phyloP scores from a whole-genome alignment of 108 stramenopile genomes.

The Skeletonema menzelii region DNA sequence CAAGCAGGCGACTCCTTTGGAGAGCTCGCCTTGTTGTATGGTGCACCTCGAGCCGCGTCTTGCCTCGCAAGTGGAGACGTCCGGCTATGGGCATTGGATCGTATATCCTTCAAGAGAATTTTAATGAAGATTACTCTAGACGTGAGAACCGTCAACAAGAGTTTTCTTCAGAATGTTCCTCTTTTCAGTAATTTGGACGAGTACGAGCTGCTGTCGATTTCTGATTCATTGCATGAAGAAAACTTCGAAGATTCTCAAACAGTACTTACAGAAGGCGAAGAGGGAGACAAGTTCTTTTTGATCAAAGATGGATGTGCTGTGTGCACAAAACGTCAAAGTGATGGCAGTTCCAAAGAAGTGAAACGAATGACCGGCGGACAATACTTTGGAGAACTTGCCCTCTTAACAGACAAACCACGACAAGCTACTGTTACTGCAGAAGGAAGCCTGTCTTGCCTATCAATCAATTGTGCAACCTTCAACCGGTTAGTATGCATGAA shows the following conservation, averaged over 20 bases:
- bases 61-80: slow-evolving; percentile 59
- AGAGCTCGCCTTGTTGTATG: slow-evolving; percentile 91
- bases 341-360: slow-evolving; percentile 37
- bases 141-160: slow-evolving; percentile 8
- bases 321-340: slow-evolving; percentile 37
- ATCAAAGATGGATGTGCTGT: slow-evolving; percentile 57
- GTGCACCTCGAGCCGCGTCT: slow-evolving; percentile 87
- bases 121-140: slow-evolving; percentile 33
- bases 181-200: slow-evolving; percentile 30
- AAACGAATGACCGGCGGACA: slow-evolving; percentile 40
- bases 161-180: slow-evolving; percentile 17
- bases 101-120: slow-evolving; percentile 44
- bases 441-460: slow-evolving; percentile 53
- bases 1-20: slow-evolving; percentile 81
- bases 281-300: slow-evolving; percentile 60
- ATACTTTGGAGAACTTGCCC: slow-evolving; percentile 76
- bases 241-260: slow-evolving; percentile 37
- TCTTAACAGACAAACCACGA: slow-evolving; percentile 59
- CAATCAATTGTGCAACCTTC: slow-evolving; percentile 73
- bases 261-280: slow-evolving; percentile 57
- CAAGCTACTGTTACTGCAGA: slow-evolving; percentile 74
- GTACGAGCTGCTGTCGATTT: slow-evolving; percentile 35
- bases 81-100: slow-evolving; percentile 43
- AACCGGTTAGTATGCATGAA: slow-evolving; percentile 69
- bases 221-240: slow-evolving; percentile 51